Percentiles rank a stretch among this genome's conserved stretches.
Conservation (phyloP, 805 yeast genomes). For the Ogataea sp. region DNA sequence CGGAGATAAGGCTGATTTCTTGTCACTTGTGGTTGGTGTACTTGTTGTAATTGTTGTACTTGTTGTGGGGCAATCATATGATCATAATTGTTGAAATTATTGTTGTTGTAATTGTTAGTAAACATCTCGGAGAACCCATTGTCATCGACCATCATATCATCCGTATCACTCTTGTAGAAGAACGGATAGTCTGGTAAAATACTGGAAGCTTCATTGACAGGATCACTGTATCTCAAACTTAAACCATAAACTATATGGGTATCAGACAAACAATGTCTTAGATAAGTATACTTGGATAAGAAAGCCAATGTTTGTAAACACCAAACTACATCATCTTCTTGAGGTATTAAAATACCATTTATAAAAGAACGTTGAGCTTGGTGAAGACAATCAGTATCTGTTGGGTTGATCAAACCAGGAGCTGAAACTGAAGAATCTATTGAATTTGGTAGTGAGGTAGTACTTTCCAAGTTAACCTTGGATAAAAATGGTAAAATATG, state of each 20-base stretch:
- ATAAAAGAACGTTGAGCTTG: constrained; percentile 42
- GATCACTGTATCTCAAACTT: constrained; percentile 34
- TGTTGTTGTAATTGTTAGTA: not conserved
- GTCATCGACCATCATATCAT: not conserved
- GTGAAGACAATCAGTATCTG: constrained; percentile 2
- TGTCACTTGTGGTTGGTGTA: not conserved
- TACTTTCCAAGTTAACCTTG: not conserved
- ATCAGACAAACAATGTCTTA: constrained; percentile 66
- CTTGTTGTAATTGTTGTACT: not conserved
- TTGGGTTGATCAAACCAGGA: too few species aligned
- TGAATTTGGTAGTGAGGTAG: too few species aligned
- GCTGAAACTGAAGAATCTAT: too few species aligned
- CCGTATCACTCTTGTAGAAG: not conserved
- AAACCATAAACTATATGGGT: constrained; percentile 70
- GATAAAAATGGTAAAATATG: constrained; percentile 11
- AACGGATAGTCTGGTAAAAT: constrained; percentile 3
- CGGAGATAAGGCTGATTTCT: too few species aligned
- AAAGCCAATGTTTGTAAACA: constrained; percentile 86
- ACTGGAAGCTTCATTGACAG: constrained; percentile 18
- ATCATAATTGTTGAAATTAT: not conserved
- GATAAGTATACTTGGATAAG: constrained; percentile 80
- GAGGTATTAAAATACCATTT: constrained; percentile 75
- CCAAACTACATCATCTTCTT: constrained; percentile 93
- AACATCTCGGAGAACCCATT: not conserved
- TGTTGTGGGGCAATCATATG: too few species aligned